A percentile compares a stretch with the other conserved stretches of the same genome.
phyloP scores from a whole-genome alignment of 2,329 filamentous ascomycete genomes.

The Sporothrix phasma region DNA sequence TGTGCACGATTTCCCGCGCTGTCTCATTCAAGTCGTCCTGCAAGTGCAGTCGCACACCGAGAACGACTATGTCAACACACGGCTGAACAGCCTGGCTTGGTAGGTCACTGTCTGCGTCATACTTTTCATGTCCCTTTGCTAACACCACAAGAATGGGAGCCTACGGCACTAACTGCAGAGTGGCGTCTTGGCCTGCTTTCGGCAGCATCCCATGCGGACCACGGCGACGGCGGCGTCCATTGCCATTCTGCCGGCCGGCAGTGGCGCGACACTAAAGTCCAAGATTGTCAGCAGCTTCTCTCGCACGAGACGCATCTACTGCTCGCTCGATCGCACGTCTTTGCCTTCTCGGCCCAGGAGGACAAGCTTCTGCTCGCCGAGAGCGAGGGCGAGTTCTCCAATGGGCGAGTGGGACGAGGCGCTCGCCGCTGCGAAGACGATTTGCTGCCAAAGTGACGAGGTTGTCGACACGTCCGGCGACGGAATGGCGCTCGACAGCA shows the following conservation, averaged over 20 bases:
- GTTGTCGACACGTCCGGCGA: slow-evolving; percentile 24
- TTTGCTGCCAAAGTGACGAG: slow-evolving; percentile 46
- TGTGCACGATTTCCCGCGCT: slow-evolving; percentile 64
- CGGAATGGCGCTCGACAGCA: slow-evolving; percentile 35
- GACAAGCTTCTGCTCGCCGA: slow-evolving; percentile 67
- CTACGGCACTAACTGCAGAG: slow-evolving; percentile 79
- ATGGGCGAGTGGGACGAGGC: slow-evolving; percentile 67
- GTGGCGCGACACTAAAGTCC: slow-evolving; percentile 27
- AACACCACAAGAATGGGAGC: slow-evolving; percentile 55
- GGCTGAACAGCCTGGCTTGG: slow-evolving; percentile 49
- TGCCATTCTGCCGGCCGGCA: slow-evolving; percentile 49
- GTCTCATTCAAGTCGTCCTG: slow-evolving; percentile 70
- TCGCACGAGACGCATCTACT: slow-evolving; percentile 47
- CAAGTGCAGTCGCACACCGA: slow-evolving; percentile 62
- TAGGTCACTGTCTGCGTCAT: slow-evolving; percentile 26
- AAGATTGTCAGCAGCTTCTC: slow-evolving; percentile 51
- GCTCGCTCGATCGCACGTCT: slow-evolving; percentile 69
- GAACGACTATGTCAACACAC: slow-evolving; percentile 53
- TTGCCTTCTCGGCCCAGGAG: slow-evolving; percentile 67
- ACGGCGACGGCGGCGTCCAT: slow-evolving; percentile 58
- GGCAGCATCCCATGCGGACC: slow-evolving; percentile 68
- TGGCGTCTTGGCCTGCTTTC: slow-evolving; percentile 69
- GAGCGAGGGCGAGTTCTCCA: slow-evolving; percentile 69
- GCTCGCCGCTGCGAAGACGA: slow-evolving; percentile 51
- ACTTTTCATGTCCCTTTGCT: neutral